Evolutionary conservation across 257 asterid species (phyloP).

Genomic region (Jacaranda mimosifolia): DNA sequence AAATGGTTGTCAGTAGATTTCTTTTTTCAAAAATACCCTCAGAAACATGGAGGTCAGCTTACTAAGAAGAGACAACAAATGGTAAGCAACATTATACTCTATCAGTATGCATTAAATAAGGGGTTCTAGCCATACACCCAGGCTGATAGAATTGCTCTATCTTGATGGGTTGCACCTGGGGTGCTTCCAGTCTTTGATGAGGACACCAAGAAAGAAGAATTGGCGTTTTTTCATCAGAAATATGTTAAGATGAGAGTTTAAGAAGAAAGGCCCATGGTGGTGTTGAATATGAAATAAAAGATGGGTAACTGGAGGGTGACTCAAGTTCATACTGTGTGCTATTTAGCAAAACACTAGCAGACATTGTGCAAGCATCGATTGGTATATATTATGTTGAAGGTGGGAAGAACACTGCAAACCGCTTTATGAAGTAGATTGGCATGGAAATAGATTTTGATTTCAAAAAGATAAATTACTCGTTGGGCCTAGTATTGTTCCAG

Average conservation of each 20-base stretch:
- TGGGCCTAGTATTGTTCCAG: conserved; percentile 66
- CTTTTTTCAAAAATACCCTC: conserved; percentile 91
- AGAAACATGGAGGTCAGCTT: conserved; percentile 98
- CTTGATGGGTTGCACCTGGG: conserved; percentile 99
- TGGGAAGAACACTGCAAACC: conserved; percentile 90
- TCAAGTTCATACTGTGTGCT: conserved; percentile 94
- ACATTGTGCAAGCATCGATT: conserved; percentile 96
- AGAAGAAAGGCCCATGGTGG: conserved; percentile 39
- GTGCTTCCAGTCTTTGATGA: conserved; percentile 96
- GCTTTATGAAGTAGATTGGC: conserved; percentile 97
- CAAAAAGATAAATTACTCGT: conserved; percentile 62
- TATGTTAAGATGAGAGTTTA: conserved; percentile 32
- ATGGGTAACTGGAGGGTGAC: conserved; percentile 95
- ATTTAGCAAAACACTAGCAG: conserved; percentile 95
- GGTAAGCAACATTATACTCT: conserved; percentile 92
- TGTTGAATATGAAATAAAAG: conserved; percentile 84
- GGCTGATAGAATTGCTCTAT: conserved; percentile 98
- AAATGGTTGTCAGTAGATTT: conserved; percentile 96
- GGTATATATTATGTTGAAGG: conserved; percentile 95
- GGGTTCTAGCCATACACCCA: conserved; percentile 95
- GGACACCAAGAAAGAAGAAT: conserved; percentile 73
- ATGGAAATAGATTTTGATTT: conserved; percentile 80
- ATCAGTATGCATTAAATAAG: conserved; percentile 78
- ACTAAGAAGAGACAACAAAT: conserved; percentile 96
- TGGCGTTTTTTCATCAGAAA: conserved; percentile 60